Base-by-base conservation (phyloP, 306 rosid genomes). In the Casuarina equisetifolia region DNA sequence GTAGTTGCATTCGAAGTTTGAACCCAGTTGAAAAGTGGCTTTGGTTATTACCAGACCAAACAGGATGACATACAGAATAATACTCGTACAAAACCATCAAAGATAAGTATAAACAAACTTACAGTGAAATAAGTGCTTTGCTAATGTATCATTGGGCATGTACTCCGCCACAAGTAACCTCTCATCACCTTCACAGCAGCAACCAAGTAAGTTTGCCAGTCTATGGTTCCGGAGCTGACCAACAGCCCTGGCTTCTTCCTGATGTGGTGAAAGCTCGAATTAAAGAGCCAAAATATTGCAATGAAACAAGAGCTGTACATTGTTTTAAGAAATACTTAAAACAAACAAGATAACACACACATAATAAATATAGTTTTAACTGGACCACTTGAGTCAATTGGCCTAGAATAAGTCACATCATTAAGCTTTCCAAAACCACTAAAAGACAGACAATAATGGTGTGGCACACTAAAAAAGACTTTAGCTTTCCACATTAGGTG, bases 111-210 rank as follows among this genome's bases (percentile, higher is more conserved):
- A 3, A 72, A 70, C 53, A 52, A 42, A 89, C 99, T 87, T 89
- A 95, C 97, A 95, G 75, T 95, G 99, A 67, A 95, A 95, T 77
- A 92, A 91, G 90, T 95, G 97, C 74, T 95, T 95, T 19, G 99
- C 99, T 85, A 95, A 80, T 35, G 97, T 95, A 74, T 95, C 99
- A n/a, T 90, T 92, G 76, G 96, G 86, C 97, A 95, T 89, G 73
- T 80, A 92, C 72, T 95, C 97, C 32, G 97, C 91, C 82, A 95
- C 93, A 75, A 92, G 97, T 77, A 95, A 76, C 90, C 99, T 91
- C 82, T 95, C 99, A 9, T 95, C 97, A 50, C 96, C 97, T 45
- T 95, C 97, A 39, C 79, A 82, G 90, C 97, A 95, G 80, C 96
- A 95, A 42, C 99, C 99, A 81, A 95, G 89, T 76, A 95, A 90